These are phyloP conservation scores for Fraxinus platypoda DNA, from an alignment of 305 asterid genomes.

Conservation along the genomic window DNA sequence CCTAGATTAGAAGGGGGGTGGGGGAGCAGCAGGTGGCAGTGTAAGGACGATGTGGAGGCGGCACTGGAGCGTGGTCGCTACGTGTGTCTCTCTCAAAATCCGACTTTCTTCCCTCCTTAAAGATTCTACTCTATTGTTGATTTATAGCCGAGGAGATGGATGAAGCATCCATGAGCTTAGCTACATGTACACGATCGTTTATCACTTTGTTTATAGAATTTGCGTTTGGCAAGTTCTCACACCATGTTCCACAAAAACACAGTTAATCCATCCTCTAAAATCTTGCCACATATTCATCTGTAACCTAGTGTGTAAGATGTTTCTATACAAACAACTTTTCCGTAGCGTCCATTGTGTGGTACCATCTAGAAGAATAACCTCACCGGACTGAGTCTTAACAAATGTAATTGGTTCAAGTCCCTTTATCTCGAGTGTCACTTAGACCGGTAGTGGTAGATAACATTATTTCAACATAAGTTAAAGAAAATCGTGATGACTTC, in stretches of 20 bases:
- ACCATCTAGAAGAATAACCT: not conserved
- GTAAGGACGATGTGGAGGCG: not conserved
- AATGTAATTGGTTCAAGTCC: not conserved
- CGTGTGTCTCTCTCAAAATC: not conserved
- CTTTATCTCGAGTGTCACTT: not conserved
- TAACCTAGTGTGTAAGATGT: too few species aligned
- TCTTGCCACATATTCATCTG: too few species aligned
- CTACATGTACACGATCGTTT: too few species aligned
- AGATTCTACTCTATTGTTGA: not conserved
- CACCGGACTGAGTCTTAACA: not conserved
- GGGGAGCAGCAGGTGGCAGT: not conserved
- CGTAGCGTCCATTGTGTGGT: not conserved
- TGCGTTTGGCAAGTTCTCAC: too few species aligned
- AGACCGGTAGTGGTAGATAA: too few species aligned
- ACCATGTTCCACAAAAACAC: too few species aligned
- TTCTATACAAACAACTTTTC: too few species aligned
- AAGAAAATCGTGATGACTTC: not conserved
- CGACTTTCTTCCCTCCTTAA: not conserved
- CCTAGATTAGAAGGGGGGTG: not conserved
- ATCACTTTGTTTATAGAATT: too few species aligned
- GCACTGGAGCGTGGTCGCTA: not conserved
- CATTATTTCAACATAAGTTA: not conserved
- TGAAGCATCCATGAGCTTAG: too few species aligned
- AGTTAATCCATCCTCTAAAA: too few species aligned
- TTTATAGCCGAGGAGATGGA: not conserved